Evolutionary conservation across 1,284 basidiomycete species (phyloP).

Genomic region (Apiotrichum porosum): DNA sequence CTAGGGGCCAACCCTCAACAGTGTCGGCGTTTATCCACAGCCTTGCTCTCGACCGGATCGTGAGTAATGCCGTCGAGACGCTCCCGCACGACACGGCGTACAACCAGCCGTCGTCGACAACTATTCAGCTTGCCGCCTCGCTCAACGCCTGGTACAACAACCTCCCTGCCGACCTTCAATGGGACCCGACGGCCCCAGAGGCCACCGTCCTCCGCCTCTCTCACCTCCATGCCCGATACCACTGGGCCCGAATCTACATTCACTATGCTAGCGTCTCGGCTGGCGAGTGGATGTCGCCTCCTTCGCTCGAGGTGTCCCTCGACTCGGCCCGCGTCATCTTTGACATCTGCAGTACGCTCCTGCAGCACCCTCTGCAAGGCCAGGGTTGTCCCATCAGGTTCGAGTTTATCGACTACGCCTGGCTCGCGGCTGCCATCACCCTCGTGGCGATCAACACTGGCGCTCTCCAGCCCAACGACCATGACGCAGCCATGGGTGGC

Average conservation of each 20-base stretch:
- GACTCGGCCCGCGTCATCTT: not conserved
- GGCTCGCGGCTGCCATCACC: not conserved
- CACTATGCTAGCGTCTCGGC: conserved; percentile 72
- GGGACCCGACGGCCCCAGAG: conserved; percentile 58
- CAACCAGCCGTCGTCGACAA: conserved; percentile 52
- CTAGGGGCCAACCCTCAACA: not conserved
- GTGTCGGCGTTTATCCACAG: conserved; percentile 62
- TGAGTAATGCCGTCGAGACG: conserved; percentile 63
- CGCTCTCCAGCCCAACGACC: conserved; percentile 33
- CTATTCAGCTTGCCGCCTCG: conserved; percentile 62
- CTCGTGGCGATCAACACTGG: conserved; percentile 1
- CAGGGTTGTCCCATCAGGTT: too few relatives aligned
- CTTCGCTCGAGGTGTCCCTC: conserved; percentile 54
- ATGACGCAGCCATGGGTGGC: conserved; percentile 58
- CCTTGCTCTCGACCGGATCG: conserved; percentile 64
- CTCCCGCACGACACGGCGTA: conserved; percentile 59
- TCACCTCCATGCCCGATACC: conserved; percentile 61
- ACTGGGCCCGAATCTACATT: conserved; percentile 61
- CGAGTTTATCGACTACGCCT: conserved; percentile 2
- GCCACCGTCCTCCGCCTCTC: conserved; percentile 63
- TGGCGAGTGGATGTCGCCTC: not conserved
- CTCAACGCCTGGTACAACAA: conserved; percentile 68
- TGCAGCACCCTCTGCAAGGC: conserved; percentile 3
- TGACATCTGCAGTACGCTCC: conserved; percentile 16
- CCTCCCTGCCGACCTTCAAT: conserved; percentile 64